Percentiles rank a stretch among this genome's conserved stretches.
phyloP scores from a whole-genome alignment of 169 alveolate species.

The Babesia divergens region DNA sequence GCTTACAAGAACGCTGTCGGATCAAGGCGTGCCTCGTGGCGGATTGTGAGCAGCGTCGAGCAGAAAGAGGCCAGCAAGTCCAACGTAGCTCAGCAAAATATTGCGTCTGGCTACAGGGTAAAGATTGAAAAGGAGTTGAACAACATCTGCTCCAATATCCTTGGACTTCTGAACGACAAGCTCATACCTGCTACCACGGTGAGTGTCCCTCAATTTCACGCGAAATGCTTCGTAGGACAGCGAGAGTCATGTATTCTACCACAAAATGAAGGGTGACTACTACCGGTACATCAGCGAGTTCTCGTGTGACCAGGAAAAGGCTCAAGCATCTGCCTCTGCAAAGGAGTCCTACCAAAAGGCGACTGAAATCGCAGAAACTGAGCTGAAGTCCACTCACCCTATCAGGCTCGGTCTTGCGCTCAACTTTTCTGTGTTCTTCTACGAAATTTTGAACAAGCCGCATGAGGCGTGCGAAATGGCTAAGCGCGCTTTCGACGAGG shows the following conservation, averaged over 20 bases:
- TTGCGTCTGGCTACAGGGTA: slow-evolving; percentile 90
- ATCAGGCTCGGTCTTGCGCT: slow-evolving; percentile 96
- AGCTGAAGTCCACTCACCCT: slow-evolving; percentile 95
- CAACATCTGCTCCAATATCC: slow-evolving; percentile 90
- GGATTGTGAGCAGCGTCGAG: slow-evolving; percentile 93
- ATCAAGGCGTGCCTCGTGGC: slow-evolving; percentile 97
- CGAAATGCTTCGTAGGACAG: slow-evolving; percentile 47
- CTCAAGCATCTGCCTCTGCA: slow-evolving; percentile 94
- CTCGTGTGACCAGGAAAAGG: slow-evolving; percentile 91
- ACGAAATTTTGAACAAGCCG: slow-evolving; percentile 97
- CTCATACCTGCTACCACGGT: slow-evolving; percentile 88
- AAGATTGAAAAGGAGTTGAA: slow-evolving; percentile 93
- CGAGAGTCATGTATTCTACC: slow-evolving; percentile 95
- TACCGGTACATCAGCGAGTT: slow-evolving; percentile 96
- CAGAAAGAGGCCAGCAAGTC: slow-evolving; percentile 94
- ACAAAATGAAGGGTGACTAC: slow-evolving; percentile 99
- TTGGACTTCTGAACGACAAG: slow-evolving; percentile 83
- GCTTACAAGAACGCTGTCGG: slow-evolving; percentile 99
- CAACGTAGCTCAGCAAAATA: slow-evolving; percentile 84
- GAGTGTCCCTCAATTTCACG: neutral
- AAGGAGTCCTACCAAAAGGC: slow-evolving; percentile 96
- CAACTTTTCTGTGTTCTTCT: slow-evolving; percentile 97
- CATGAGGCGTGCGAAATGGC: slow-evolving; percentile 98
- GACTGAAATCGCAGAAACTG: slow-evolving; percentile 89
- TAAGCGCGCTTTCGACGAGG: slow-evolving; percentile 93